Evolutionary conservation across 2,329 filamentous ascomycete species (phyloP), one percentile per base, ranked within the genome.

Genomic region (Diaporthe sp.): DNA sequence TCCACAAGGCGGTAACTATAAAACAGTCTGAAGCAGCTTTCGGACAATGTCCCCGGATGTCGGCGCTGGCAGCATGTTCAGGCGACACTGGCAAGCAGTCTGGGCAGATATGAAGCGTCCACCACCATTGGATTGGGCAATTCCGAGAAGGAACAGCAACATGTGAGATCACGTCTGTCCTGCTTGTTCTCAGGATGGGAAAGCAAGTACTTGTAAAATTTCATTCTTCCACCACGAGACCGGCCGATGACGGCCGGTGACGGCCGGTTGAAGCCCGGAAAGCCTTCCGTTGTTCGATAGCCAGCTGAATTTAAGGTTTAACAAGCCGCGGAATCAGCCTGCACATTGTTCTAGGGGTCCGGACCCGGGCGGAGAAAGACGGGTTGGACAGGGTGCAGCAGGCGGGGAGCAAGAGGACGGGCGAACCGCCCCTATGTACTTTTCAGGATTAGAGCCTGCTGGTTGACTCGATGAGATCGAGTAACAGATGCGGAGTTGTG

Each of bases 381-480:
- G 49, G 49, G 34, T 17, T 28, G 34, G 17, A 19, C 22, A 12
- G 34, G 13, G 34, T 39, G 31, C 10, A 25, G 10, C 61, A 13
- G 42, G 2, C n/a, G 57, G 49, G 7, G 53, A 34, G 53, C 10
- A 39, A 42, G 34, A 28, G 68, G 55, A 44, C 53, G 55, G 44
- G 15, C 31, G 31, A n/a, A n/a, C 22, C 42, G 28, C 25, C 7
- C 39, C 49, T 61, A 53, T 39, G 39, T 37, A 53, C 55, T 61
- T 22, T 28, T 25, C 17, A 25, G 65, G 49, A 70, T 70, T 70
- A 70, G 65, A 55, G 65, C 31, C 15, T 55, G 65, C 42, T 42
- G 74, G 72, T 73, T 87, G 85, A 86, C 85, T 86, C 85, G 85
- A 86, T 86, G 81, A 80, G 81, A 86, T 86, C 82, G 83, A 85